Evolutionary conservation across 495 filamentous ascomycete genomes (phyloP).

Genomic region (Cercophora scortea): DNA sequence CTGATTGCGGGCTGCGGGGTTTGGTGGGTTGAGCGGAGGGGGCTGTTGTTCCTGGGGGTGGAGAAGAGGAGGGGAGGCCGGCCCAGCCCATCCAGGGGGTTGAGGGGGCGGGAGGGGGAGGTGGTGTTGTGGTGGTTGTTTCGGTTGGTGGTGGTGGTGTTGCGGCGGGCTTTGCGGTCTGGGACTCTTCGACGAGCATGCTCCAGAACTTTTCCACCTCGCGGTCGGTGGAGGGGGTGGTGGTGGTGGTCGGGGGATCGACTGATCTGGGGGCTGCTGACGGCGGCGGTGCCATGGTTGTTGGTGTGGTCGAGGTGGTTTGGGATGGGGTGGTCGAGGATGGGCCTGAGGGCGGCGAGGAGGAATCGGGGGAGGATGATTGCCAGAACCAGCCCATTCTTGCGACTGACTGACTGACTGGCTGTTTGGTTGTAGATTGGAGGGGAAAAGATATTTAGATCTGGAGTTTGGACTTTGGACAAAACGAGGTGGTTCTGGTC

Average conservation of each 20-base stretch:
- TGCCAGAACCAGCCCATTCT: conserved; percentile 50
- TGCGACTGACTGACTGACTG: conserved; percentile 1
- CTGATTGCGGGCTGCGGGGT: conserved; percentile 13
- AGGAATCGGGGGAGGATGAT: conserved; percentile 15
- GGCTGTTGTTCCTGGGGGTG: conserved; percentile 10
- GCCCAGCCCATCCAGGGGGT: neutral
- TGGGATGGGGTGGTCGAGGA: neutral
- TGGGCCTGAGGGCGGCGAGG: conserved; percentile 5
- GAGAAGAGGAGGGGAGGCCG: conserved; percentile 5
- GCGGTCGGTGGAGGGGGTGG: conserved; percentile 22
- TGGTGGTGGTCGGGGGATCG: conserved; percentile 5
- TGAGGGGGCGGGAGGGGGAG: neutral
- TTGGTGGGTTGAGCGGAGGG: conserved; percentile 4
- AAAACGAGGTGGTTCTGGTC: too few species aligned
- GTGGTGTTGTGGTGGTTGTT: neutral
- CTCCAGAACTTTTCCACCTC: conserved; percentile 36
- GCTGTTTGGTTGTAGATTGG: neutral
- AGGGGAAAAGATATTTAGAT: too few species aligned
- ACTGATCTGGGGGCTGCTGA: conserved; percentile 1
- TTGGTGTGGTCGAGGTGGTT: neutral
- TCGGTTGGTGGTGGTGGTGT: neutral
- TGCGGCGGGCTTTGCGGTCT: neutral
- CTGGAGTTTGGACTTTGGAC: too few species aligned
- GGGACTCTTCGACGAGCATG: conserved; percentile 25
- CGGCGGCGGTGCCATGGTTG: conserved; percentile 1